Evolutionary conservation across 108 stramenopile genomes (phyloP).

Genomic region (Epithemia pelagica): DNA sequence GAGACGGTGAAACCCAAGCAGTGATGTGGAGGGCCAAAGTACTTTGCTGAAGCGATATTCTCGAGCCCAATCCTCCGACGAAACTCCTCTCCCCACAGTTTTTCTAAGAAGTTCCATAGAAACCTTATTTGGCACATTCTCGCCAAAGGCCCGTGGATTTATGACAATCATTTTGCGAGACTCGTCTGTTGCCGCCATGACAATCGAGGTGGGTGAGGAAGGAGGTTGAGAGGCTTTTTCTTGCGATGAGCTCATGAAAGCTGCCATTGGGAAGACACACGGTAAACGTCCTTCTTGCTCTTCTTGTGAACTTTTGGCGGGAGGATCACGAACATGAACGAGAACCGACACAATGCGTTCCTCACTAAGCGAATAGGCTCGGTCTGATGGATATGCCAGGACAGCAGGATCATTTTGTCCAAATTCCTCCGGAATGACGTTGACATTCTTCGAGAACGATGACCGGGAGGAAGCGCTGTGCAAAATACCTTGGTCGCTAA

Average conservation of each 20-base stretch:
- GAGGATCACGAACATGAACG: constrained; percentile 4
- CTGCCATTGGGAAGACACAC: neutral
- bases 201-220: neutral
- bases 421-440: neutral
- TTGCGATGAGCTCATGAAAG: neutral
- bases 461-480: neutral
- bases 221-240: too few relatives aligned
- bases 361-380: neutral
- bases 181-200: neutral
- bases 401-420: neutral
- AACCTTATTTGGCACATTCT: constrained; percentile 41
- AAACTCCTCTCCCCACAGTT: constrained; percentile 49
- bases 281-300: neutral
- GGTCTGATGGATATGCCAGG: too few relatives aligned
- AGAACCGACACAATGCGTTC: neutral
- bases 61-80: constrained; percentile 47
- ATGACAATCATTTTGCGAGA: constrained; percentile 56
- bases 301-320: neutral
- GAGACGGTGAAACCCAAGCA: constrained; percentile 17
- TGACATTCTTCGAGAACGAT: neutral
- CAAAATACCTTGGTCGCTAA: neutral
- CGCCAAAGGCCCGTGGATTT: constrained; percentile 72
- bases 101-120: constrained; percentile 71
- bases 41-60: constrained; percentile 45
- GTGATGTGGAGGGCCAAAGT: constrained; percentile 29